phyloP scores from a whole-genome alignment of 1,139 yeast species.

The Blastobotrys serpentis region DNA sequence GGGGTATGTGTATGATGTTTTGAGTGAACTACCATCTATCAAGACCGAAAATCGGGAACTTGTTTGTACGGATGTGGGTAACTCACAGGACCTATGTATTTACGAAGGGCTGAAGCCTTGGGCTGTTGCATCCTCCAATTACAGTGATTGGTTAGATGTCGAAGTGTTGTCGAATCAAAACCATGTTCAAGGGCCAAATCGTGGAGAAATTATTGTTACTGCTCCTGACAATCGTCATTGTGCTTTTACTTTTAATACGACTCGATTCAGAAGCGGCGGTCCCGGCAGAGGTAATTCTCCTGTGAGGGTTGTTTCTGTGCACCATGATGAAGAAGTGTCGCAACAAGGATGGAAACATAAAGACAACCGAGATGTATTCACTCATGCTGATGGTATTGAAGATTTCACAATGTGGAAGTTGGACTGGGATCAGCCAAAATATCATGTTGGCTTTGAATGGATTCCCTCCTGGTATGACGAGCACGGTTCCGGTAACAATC shows the following conservation, averaged over 20 bases:
- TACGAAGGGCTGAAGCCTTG: constrained; percentile 58
- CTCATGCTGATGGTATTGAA: constrained; percentile 53
- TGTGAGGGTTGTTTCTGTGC: constrained; percentile 58
- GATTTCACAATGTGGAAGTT: constrained; percentile 62
- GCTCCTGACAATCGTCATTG: constrained; percentile 68
- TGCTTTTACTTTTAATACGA: constrained; percentile 53
- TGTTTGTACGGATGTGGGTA: constrained; percentile 40
- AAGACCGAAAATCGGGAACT: constrained; percentile 41
- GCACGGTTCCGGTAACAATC: constrained; percentile 39
- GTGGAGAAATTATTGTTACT: constrained; percentile 58
- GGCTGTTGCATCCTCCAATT: constrained; percentile 41
- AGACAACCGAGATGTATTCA: constrained; percentile 23
- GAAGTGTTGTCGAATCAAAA: constrained; percentile 17
- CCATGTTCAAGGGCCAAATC: constrained; percentile 50
- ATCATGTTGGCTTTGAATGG: constrained; percentile 74
- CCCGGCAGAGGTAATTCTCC: constrained; percentile 51
- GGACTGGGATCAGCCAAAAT: constrained; percentile 53
- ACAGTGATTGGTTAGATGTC: constrained; percentile 42
- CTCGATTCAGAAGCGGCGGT: constrained; percentile 39
- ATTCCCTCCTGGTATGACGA: constrained; percentile 61
- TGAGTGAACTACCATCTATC: constrained; percentile 64
- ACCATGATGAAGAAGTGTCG: constrained; percentile 37
- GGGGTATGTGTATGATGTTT: constrained; percentile 45
- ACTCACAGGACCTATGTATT: constrained; percentile 54
- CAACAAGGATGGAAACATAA: constrained; percentile 17